A percentile compares a stretch with the other conserved stretches of the same genome.
phyloP scores from a whole-genome alignment of 208 protist species.

The Leishmania turanica region DNA sequence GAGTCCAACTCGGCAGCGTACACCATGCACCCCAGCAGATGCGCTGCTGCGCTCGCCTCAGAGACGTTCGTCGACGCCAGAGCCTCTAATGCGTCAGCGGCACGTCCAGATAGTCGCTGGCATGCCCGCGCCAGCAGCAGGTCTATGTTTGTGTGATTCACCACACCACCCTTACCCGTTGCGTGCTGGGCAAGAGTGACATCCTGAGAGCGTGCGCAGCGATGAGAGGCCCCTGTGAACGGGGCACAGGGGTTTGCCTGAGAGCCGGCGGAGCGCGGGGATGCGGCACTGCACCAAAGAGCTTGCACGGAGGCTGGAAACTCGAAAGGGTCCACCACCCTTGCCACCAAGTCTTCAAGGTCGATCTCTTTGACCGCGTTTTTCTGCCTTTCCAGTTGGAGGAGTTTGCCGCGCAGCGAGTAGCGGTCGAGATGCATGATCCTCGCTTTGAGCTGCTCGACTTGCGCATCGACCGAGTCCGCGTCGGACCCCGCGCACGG shows the following conservation, averaged over 20 bases:
- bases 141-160: slow-evolving; percentile 56
- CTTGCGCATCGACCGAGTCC: slow-evolving; percentile 42
- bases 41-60: slow-evolving; percentile 39
- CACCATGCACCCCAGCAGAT: slow-evolving; percentile 50
- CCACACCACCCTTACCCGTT: slow-evolving; percentile 14
- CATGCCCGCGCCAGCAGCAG: slow-evolving; percentile 52
- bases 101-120: slow-evolving; percentile 56
- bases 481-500: slow-evolving; percentile 11
- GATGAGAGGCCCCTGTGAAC: neutral
- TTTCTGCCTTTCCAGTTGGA: slow-evolving; percentile 64
- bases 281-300: slow-evolving; percentile 39
- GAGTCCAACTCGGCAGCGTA: slow-evolving; percentile 59
- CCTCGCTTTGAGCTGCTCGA: slow-evolving; percentile 37
- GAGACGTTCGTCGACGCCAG: slow-evolving; percentile 40
- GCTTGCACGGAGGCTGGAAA: slow-evolving; percentile 54
- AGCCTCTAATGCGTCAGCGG: slow-evolving; percentile 48
- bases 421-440: slow-evolving; percentile 46
- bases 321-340: slow-evolving; percentile 40
- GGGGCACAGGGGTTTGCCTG: neutral
- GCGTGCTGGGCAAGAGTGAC: slow-evolving; percentile 2
- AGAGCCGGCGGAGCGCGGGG: neutral
- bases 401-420: slow-evolving; percentile 59
- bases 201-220: neutral
- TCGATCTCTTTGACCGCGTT: slow-evolving; percentile 44
- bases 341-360: slow-evolving; percentile 29